A percentile compares a stretch with the other conserved stretches of the same genome.
Conservation (phyloP, 352 stramenopile species). For the Phytophthora crassamura region DNA sequence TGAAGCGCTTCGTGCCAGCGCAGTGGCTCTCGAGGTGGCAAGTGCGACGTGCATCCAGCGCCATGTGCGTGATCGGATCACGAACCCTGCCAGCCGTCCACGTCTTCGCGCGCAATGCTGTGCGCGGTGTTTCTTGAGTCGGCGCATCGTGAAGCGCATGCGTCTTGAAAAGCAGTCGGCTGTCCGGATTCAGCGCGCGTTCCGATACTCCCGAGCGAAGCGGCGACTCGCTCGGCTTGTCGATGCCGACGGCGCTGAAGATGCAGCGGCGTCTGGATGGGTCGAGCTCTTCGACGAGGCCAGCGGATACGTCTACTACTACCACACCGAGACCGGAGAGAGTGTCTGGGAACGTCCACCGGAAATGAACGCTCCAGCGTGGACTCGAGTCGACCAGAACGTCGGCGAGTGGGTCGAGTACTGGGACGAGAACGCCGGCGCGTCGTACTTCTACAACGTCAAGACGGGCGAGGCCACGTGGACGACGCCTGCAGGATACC, state of each 20-base stretch:
- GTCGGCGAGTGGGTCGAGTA: constrained; percentile 71
- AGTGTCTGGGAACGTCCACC: constrained; percentile 62
- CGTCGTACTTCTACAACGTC: constrained; percentile 77
- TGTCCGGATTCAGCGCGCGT: constrained; percentile 59
- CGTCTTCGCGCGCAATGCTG: constrained; percentile 43
- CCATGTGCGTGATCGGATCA: constrained; percentile 40
- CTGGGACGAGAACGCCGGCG: constrained; percentile 72
- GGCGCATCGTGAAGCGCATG: constrained; percentile 24
- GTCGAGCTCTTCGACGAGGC: constrained; percentile 77
- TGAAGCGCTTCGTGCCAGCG: constrained; percentile 10
- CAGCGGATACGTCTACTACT: constrained; percentile 76
- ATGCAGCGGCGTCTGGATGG: constrained; percentile 38
- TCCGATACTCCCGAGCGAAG: constrained; percentile 54
- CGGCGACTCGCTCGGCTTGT: constrained; percentile 47
- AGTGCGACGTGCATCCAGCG: constrained; percentile 51
- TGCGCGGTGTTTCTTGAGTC: constrained; percentile 50
- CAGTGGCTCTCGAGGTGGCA: constrained; percentile 24
- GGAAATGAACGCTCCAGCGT: constrained; percentile 26
- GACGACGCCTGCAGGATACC: constrained; percentile 50
- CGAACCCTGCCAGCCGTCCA: background rate
- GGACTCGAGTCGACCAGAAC: constrained; percentile 18
- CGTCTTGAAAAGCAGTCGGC: constrained; percentile 39
- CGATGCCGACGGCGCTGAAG: constrained; percentile 24
- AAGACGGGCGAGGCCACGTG: constrained; percentile 75
- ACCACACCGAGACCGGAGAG: constrained; percentile 56